Evolutionary conservation across 129 eudicot species (phyloP), one percentile per base, ranked within the genome.

Genomic region (Sambucus nigra): DNA sequence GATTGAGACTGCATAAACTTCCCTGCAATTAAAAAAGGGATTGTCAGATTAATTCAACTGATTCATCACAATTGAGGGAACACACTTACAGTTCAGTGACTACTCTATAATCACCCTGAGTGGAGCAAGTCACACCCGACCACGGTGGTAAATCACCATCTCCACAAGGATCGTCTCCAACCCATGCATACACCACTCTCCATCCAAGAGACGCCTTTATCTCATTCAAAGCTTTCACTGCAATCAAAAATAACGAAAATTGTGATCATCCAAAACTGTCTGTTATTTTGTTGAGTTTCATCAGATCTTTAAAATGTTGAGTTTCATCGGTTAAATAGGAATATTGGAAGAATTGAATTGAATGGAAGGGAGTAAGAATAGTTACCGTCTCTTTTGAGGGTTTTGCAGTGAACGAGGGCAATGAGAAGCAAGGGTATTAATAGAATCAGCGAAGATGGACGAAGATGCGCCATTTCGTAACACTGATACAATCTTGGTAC

Each of bases 151-250:
- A 68, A 65, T 83, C 96, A 56, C 91, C 91, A 59, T 92, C 96
- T 69, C 99, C 96, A 68, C 99, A 92, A 39, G 99, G 99, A 77
- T 92, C 98, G 59, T 91, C 98, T 44, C 98, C 98, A 27, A 91
- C 86, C 98, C 98, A 91, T 19, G 94, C 83, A 65, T 91, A 91
- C 22, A 91, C 98, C 59, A 91, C 98, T 67, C 98, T 85, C 98
- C 95, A 85, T 61, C 98, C 98, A 28, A 91, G 89, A 33, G 98
- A 91, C 18, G 98, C 82, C 73, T 91, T 42, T 13, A 42, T 42
- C 20, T 42, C 48, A 42, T 42, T 42, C 48, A 42, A 42, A 42
- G 94, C 96, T 74, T 88, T 88, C 62, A 92, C 99, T 92, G 70
- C 77, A 60, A 58, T 47, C 53, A 59, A 9, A 19, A 41, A 57